Evolutionary conservation across 2,329 filamentous ascomycete species (phyloP).

Genomic region (Zymoseptoria brevis): DNA sequence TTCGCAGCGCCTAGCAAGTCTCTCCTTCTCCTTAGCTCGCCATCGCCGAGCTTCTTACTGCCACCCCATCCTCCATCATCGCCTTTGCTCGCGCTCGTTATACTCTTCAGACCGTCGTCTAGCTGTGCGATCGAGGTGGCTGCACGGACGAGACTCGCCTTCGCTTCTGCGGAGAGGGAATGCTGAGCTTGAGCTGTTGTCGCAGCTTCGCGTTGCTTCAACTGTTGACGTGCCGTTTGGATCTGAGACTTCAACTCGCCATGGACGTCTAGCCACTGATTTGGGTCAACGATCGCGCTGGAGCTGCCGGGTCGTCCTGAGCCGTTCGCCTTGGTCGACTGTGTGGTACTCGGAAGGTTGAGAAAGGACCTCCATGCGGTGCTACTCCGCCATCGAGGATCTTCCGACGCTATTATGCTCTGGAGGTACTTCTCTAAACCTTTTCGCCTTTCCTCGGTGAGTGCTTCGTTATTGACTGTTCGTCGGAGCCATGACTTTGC

Average conservation of each 20-base stretch:
- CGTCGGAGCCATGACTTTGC: constrained; percentile 70
- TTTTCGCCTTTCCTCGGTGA: constrained; percentile 62
- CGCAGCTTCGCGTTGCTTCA: constrained; percentile 62
- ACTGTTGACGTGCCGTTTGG: constrained; percentile 56
- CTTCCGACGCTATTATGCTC: constrained; percentile 63
- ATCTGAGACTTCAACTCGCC: constrained; percentile 64
- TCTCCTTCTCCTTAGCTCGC: constrained; percentile 62
- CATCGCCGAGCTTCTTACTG: constrained; percentile 55
- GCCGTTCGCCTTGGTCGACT: constrained; percentile 23
- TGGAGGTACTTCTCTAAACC: constrained; percentile 65
- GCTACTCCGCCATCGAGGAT: constrained; percentile 67
- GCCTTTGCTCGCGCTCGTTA: constrained; percentile 28
- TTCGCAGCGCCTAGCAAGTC: constrained; percentile 63
- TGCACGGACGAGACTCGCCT: constrained; percentile 62
- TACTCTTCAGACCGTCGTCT: constrained; percentile 53
- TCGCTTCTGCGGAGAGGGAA: constrained; percentile 58
- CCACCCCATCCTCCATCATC: constrained; percentile 33
- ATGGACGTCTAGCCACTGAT: constrained; percentile 70
- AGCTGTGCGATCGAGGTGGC: constrained; percentile 56
- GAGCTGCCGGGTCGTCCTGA: constrained; percentile 10
- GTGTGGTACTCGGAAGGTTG: constrained; percentile 53
- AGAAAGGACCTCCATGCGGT: constrained; percentile 66
- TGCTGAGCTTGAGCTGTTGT: constrained; percentile 52
- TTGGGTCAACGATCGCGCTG: constrained; percentile 39
- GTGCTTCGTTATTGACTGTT: constrained; percentile 59